Conservation (phyloP, 208 protist species). For the Angomonas deanei region DNA sequence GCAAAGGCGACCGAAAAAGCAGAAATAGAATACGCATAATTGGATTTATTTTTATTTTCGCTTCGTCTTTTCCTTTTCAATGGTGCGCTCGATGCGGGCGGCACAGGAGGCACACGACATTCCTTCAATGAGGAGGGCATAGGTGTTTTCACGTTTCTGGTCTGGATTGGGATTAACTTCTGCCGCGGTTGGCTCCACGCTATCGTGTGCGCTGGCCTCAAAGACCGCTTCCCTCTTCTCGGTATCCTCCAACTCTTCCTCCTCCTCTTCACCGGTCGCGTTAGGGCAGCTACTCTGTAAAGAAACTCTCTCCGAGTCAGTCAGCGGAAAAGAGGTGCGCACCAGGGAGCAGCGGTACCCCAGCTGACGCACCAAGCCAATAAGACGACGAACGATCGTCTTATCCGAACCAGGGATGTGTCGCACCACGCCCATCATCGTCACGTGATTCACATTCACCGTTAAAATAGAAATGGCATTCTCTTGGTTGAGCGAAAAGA, state of each 20-base stretch:
- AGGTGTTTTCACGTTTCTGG: not conserved
- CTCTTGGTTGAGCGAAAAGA: not conserved
- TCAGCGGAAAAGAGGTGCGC: not conserved
- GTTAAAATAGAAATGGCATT: not conserved
- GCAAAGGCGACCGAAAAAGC: not conserved
- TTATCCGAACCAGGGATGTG: not conserved
- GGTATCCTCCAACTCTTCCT: too few species aligned
- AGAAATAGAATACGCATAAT: not conserved
- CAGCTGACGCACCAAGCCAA: not conserved
- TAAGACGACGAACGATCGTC: not conserved
- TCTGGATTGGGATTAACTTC: not conserved
- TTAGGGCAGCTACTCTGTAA: too few species aligned
- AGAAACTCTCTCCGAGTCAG: not conserved
- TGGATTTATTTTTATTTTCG: not conserved
- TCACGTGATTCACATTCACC: not conserved
- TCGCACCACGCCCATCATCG: not conserved
- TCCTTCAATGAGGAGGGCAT: constrained; percentile 9
- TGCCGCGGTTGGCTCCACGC: too few species aligned
- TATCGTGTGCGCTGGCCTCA: too few species aligned
- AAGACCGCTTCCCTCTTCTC: not conserved
- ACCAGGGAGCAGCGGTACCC: not conserved
- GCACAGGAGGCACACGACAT: constrained; percentile 93
- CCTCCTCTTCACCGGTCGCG: too few species aligned
- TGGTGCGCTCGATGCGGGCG: constrained; percentile 65
- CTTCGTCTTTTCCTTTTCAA: constrained; percentile 8